Percentiles rank a stretch among this genome's conserved stretches.
phyloP scores from a whole-genome alignment of 2,329 filamentous ascomycete genomes.

The Sclerotinia trifoliorum region DNA sequence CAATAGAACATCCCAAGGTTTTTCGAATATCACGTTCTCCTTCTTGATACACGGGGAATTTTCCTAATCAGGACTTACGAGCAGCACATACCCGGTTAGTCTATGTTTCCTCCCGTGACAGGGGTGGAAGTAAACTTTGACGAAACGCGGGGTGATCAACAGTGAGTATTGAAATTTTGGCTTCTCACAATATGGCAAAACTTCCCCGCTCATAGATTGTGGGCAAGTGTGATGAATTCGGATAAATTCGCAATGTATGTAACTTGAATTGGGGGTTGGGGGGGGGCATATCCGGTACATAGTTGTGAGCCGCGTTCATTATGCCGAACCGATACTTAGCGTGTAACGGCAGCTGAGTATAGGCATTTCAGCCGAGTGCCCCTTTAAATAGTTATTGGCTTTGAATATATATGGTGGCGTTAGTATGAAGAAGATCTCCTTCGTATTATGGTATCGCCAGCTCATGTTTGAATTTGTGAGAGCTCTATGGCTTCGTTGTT shows the following conservation, averaged over 20 bases:
- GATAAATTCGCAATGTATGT: background rate
- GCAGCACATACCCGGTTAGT: slow-evolving; percentile 13
- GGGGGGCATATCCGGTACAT: slow-evolving; percentile 1
- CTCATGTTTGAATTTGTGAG: background rate
- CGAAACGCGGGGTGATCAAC: slow-evolving; percentile 17
- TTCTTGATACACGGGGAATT: background rate
- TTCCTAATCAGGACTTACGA: slow-evolving; percentile 20
- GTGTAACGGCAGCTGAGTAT: slow-evolving; percentile 10
- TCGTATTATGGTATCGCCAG: background rate
- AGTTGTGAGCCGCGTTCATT: slow-evolving; percentile 12
- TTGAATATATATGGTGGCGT: background rate
- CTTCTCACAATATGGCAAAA: background rate
- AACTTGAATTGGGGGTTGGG: background rate
- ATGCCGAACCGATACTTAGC: slow-evolving; percentile 4
- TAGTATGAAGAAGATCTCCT: background rate
- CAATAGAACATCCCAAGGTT: slow-evolving; percentile 2
- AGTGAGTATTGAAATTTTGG: background rate
- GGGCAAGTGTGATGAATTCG: slow-evolving; percentile 2
- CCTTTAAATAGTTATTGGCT: background rate
- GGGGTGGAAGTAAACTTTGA: background rate
- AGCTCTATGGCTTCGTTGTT: background rate
- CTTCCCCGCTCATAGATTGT: background rate
- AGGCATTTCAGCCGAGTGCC: slow-evolving; percentile 6
- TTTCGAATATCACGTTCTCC: slow-evolving; percentile 14
- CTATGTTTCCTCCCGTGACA: slow-evolving; percentile 11